Percentiles rank a stretch among this genome's conserved stretches.
phyloP scores from a whole-genome alignment of 1,284 basidiomycete species.

The Golubevia sp. region DNA sequence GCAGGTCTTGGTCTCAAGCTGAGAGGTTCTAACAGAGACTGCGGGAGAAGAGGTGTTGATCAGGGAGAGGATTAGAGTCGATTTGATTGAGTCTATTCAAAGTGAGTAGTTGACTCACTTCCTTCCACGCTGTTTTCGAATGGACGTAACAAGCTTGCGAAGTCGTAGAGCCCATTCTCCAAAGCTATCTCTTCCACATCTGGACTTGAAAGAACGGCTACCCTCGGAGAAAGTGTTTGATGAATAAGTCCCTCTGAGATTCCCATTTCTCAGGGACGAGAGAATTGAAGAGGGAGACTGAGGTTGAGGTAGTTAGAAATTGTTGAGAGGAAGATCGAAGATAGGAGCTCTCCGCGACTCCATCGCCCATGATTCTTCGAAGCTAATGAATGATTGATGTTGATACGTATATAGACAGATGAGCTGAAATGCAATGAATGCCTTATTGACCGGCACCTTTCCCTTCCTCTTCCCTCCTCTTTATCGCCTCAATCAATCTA shows the following conservation, averaged over 20 bases:
- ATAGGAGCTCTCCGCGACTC: neutral
- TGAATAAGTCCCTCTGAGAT: constrained; percentile 18
- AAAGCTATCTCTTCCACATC: constrained; percentile 35
- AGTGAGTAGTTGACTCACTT: too few species aligned
- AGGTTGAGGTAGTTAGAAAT: neutral
- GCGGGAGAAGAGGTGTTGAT: neutral
- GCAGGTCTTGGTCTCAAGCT: constrained; percentile 39
- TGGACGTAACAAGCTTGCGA: constrained; percentile 42
- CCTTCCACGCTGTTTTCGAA: constrained; percentile 36
- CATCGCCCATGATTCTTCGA: neutral
- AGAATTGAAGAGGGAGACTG: neutral
- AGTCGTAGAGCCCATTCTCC: constrained; percentile 31
- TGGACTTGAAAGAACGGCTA: constrained; percentile 41
- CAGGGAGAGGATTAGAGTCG: too few species aligned
- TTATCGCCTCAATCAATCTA: neutral
- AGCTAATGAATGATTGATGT: neutral
- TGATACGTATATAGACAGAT: too few species aligned
- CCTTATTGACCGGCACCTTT: neutral
- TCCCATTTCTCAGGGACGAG: neutral
- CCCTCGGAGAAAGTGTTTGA: constrained; percentile 41
- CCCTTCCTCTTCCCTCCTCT: constrained; percentile 1
- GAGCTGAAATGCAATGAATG: too few species aligned
- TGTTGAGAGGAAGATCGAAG: neutral
- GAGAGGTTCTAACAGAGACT: constrained; percentile 50
- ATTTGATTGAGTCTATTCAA: too few species aligned